Evolutionary conservation across 2,329 filamentous ascomycete species (phyloP).

Genomic region (Paracoccidioides lutzii): DNA sequence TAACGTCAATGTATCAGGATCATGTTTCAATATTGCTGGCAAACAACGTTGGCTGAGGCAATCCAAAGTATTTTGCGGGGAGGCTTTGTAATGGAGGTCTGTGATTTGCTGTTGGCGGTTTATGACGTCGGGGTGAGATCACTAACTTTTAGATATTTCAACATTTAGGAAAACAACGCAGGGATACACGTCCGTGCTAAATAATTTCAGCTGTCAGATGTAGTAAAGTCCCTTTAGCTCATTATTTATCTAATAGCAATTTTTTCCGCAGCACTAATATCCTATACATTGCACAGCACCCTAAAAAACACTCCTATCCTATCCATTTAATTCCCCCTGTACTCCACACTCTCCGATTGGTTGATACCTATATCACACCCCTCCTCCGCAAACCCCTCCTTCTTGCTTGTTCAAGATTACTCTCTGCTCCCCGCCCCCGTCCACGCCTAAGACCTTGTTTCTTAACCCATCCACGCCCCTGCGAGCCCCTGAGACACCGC

Average conservation of each 20-base stretch:
- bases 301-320: not conserved
- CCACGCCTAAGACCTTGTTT: slow-evolving; percentile 10
- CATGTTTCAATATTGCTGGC: not conserved
- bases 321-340: too few species aligned
- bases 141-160: too few species aligned
- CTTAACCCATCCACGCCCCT: slow-evolving; percentile 20
- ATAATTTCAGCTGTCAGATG: too few species aligned
- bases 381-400: slow-evolving; percentile 1
- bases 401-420: not conserved
- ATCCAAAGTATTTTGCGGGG: not conserved
- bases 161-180: too few species aligned
- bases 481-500: slow-evolving; percentile 18
- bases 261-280: too few species aligned
- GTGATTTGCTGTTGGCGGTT: too few species aligned
- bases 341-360: not conserved
- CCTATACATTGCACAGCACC: not conserved
- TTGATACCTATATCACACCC: not conserved
- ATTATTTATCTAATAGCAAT: too few species aligned
- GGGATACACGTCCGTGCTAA: too few species aligned
- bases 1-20: not conserved
- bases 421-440: not conserved
- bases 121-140: too few species aligned
- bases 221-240: too few species aligned
- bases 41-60: not conserved
- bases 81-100: not conserved